phyloP scores from a whole-genome alignment of 1,284 basidiomycete genomes.

The Tilletia horrida region DNA sequence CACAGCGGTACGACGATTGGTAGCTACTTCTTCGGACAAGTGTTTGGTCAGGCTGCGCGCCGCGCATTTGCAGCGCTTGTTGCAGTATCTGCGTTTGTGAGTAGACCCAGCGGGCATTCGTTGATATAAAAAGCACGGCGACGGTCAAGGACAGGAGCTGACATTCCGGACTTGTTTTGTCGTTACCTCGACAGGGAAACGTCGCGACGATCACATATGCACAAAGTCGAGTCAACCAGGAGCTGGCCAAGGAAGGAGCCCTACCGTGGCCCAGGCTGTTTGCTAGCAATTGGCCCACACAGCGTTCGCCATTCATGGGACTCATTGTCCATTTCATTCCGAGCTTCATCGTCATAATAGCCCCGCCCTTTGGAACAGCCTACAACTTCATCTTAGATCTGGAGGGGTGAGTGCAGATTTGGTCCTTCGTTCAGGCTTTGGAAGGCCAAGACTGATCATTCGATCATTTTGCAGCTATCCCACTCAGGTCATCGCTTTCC shows the following conservation, averaged over 20 bases:
- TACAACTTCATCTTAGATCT: conserved; percentile 58
- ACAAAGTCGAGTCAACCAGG: conserved; percentile 61
- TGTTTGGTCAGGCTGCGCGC: conserved; percentile 61
- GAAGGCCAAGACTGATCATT: background rate
- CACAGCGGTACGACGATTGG: conserved; percentile 61
- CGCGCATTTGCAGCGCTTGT: conserved; percentile 62
- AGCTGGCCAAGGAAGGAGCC: conserved; percentile 63
- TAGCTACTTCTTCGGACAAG: conserved; percentile 61
- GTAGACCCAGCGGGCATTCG: background rate
- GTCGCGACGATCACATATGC: conserved; percentile 60
- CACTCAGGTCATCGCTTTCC: conserved; percentile 3
- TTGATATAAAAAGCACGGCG: background rate
- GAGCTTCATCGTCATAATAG: conserved; percentile 61
- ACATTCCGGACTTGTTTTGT: background rate
- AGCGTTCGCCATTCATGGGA: conserved; percentile 59
- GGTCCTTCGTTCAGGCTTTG: too few relatives aligned
- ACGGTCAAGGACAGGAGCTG: background rate
- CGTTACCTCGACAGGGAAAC: conserved; percentile 36
- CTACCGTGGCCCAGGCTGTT: conserved; percentile 60
- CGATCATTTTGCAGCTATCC: background rate
- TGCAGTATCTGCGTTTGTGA: conserved; percentile 58
- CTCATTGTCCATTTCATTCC: conserved; percentile 57
- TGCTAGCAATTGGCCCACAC: conserved; percentile 60
- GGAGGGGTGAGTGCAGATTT: conserved; percentile 2
- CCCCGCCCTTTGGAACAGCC: conserved; percentile 56